Evolutionary conservation across 345 rosid genomes (phyloP).

Genomic region (Microcos paniculata): DNA sequence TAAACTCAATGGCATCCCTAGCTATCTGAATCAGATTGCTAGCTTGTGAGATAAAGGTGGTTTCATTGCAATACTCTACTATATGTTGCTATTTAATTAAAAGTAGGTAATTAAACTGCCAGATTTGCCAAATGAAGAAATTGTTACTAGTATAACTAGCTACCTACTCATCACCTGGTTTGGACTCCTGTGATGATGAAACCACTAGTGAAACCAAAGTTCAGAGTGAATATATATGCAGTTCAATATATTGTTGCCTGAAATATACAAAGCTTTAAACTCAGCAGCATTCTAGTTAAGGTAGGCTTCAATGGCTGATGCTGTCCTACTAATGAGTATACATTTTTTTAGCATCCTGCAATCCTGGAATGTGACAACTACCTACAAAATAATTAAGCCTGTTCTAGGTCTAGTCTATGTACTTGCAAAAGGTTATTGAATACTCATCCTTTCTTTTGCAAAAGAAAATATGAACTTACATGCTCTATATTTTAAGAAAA

Average conservation of each 20-base stretch:
- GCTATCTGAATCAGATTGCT: background rate
- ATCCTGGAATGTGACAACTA: too few relatives aligned
- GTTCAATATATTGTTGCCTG: background rate
- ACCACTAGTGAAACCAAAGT: too few relatives aligned
- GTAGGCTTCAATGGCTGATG: background rate
- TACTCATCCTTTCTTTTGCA: background rate
- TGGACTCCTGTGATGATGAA: too few relatives aligned
- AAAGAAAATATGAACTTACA: background rate
- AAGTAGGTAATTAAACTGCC: background rate
- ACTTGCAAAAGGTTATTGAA: background rate
- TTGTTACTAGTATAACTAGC: too few relatives aligned
- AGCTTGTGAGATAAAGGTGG: background rate
- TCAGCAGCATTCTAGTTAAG: background rate
- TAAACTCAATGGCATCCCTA: background rate
- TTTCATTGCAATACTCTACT: background rate
- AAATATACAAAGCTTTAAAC: background rate
- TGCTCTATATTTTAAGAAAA: background rate
- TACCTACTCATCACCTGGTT: too few relatives aligned
- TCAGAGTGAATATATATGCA: too few relatives aligned
- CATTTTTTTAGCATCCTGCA: too few relatives aligned
- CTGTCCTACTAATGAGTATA: too few relatives aligned
- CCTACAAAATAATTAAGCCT: background rate
- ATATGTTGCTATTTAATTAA: background rate
- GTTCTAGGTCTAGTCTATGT: background rate
- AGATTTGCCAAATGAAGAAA: background rate